phyloP scores from a whole-genome alignment of 805 yeast species.

The Osmozyma mogii region DNA sequence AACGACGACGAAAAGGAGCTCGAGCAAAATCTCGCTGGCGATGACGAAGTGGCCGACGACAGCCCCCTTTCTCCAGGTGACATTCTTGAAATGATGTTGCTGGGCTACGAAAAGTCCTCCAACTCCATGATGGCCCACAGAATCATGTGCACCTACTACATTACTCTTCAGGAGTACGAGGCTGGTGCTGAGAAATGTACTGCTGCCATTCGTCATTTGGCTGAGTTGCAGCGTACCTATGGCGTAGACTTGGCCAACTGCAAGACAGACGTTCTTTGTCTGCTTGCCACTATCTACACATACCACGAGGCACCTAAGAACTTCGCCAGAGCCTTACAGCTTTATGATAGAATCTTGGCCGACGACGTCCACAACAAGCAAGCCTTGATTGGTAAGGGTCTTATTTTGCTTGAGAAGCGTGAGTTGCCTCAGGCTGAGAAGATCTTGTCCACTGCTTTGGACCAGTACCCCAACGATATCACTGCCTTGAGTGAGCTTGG shows the following conservation, averaged over 20 bases:
- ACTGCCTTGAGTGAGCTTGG: constrained; percentile 63
- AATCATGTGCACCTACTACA: constrained; percentile 51
- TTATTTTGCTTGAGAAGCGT: constrained; percentile 62
- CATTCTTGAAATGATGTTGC: constrained; percentile 40
- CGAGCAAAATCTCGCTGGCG: constrained; percentile 7
- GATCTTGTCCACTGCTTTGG: constrained; percentile 44
- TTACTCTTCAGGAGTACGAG: constrained; percentile 55
- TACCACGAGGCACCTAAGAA: constrained; percentile 89
- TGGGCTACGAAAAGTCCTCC: constrained; percentile 37
- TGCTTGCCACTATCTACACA: constrained; percentile 70
- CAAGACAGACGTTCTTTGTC: constrained; percentile 50
- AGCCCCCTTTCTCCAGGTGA: constrained; percentile 38
- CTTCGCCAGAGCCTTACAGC: constrained; percentile 60
- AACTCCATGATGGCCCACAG: constrained; percentile 54
- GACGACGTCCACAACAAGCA: constrained; percentile 34
- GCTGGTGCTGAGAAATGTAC: constrained; percentile 54
- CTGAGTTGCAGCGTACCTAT: constrained; percentile 37
- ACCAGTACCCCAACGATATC: constrained; percentile 40
- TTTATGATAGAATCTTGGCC: constrained; percentile 56
- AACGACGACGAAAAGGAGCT: constrained; percentile 4
- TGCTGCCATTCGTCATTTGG: constrained; percentile 49
- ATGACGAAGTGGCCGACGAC: constrained; percentile 3
- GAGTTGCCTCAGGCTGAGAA: constrained; percentile 46
- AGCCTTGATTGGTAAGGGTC: constrained; percentile 77
- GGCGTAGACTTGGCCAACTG: constrained; percentile 45